Evolutionary conservation across 2,329 filamentous ascomycete genomes (phyloP), one percentile per base, ranked within the genome.

Genomic region (Graphilbum ipis-grandicollis): DNA sequence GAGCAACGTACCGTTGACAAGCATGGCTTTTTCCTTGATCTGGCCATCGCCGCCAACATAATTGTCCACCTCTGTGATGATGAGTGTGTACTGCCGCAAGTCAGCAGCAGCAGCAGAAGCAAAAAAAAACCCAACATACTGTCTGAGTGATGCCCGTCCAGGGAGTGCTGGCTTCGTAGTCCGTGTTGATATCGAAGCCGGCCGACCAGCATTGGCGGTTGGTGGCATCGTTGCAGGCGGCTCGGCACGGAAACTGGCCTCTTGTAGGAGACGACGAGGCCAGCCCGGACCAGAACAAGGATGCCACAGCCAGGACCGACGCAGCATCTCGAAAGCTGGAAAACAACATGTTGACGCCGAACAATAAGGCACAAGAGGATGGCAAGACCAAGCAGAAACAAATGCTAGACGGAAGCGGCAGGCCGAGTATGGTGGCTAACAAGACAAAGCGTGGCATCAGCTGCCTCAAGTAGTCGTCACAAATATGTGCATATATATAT

Each of bases 161-260:
- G 1, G 46, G 46, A 5, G 32, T 43, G 7, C 18, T 28, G 19
- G n/a, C 18, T 25, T 47, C 43, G 19, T 47, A 48, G 42, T 48
- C 45, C 1, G 46, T 48, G 22, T 39, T 38, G 34, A 48, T 47
- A 26, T 42, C 30, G 29, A 46, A 47, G 22, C 44, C 44, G 7
- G 33, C 15, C 1, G 42, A 35, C 46, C 46, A 48, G 26, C 45
- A 48, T 22, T 40, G 36, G 4, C 46, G 37, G 37, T 43, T 38
- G 23, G 35, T 30, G 1, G 39, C 33, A 1, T 39, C 42, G 38
- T 48, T 46, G 39, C 46, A 47, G 21, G 34, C n/a, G n/a, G n/a
- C n/a, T n/a, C n/a, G n/a, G n/a, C n/a, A n/a, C n/a, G n/a, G n/a
- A n/a, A n/a, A n/a, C n/a, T n/a, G n/a, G n/a, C n/a, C n/a, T n/a